These are phyloP conservation scores for Pleomassaria siparia DNA, from an alignment of 2,329 filamentous ascomycete genomes.

Conservation along the genomic window DNA sequence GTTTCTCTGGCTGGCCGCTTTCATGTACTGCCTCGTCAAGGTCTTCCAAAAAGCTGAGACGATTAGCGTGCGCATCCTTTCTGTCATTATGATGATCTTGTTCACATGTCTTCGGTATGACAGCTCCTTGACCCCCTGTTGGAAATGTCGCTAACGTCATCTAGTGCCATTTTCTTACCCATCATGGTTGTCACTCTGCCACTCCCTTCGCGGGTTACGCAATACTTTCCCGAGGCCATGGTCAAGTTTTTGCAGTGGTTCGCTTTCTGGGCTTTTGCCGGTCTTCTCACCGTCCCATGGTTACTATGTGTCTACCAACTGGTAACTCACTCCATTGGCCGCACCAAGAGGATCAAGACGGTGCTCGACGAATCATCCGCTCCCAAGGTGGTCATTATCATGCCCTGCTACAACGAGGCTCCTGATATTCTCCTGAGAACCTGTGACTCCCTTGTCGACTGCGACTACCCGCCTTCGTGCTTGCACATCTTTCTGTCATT, in stretches of 20 bases:
- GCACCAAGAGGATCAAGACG: constrained; percentile 78
- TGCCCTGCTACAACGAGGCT: constrained; percentile 95
- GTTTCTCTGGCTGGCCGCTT: constrained; percentile 93
- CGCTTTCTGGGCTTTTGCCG: constrained; percentile 89
- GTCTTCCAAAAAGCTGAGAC: constrained; percentile 88
- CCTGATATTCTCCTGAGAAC: constrained; percentile 82
- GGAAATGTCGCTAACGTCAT: constrained; percentile 18
- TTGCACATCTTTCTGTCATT: constrained; percentile 96
- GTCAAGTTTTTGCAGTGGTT: constrained; percentile 85
- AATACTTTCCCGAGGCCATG: constrained; percentile 70
- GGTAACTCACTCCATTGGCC: constrained; percentile 81
- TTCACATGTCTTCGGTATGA: constrained; percentile 76
- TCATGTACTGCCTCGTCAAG: constrained; percentile 86
- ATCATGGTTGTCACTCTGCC: constrained; percentile 94
- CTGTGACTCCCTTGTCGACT: constrained; percentile 87
- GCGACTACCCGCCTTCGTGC: constrained; percentile 89
- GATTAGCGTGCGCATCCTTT: constrained; percentile 77
- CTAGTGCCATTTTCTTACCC: constrained; percentile 80
- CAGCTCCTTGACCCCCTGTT: neutral
- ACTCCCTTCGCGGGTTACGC: constrained; percentile 70
- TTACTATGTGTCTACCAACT: constrained; percentile 90
- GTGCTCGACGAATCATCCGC: constrained; percentile 82
- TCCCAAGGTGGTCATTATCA: constrained; percentile 92
- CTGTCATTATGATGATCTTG: constrained; percentile 70
- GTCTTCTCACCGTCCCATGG: constrained; percentile 84